These are phyloP conservation scores for Capsella bursapastoris DNA, from an alignment of 345 rosid species.

Conservation along the genomic window DNA sequence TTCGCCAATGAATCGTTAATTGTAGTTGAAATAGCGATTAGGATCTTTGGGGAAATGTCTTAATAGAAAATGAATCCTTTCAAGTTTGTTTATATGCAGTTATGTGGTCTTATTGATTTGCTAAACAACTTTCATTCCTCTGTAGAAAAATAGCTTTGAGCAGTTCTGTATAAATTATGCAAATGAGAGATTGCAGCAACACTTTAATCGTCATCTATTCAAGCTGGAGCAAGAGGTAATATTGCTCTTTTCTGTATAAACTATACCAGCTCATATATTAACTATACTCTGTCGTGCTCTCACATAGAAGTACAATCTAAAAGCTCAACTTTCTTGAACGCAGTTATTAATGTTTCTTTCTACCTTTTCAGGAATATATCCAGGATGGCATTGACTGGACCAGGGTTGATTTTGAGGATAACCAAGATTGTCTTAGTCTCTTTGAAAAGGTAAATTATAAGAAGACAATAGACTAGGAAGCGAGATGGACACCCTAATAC, in stretches of 20 bases:
- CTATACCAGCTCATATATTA: not conserved
- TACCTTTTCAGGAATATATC: slow-evolving; percentile 74
- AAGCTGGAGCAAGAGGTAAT: slow-evolving; percentile 98
- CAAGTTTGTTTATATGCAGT: not conserved
- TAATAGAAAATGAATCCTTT: not conserved
- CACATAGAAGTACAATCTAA: slow-evolving; percentile 2
- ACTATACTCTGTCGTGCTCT: slow-evolving; percentile 5
- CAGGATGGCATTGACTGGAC: slow-evolving; percentile 99
- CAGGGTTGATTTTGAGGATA: slow-evolving; percentile 97
- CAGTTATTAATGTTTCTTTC: slow-evolving; percentile 22
- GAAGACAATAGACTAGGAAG: slow-evolving; percentile 22
- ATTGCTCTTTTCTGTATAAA: slow-evolving; percentile 17
- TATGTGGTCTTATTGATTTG: slow-evolving; percentile 11
- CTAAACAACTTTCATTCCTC: slow-evolving; percentile 26
- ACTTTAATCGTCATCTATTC: slow-evolving; percentile 95
- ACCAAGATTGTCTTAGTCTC: slow-evolving; percentile 96
- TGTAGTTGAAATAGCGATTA: slow-evolving; percentile 4
- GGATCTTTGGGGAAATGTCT: not conserved
- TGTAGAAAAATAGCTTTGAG: slow-evolving; percentile 98
- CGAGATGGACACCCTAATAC: not conserved
- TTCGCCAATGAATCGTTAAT: slow-evolving; percentile 15
- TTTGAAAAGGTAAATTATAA: slow-evolving; percentile 81
- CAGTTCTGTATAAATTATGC: slow-evolving; percentile 99
- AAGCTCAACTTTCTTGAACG: slow-evolving; percentile 2
- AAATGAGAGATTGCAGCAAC: slow-evolving; percentile 98